A percentile compares a stretch with the other conserved stretches of the same genome.
Conservation (phyloP, 1,139 yeast species). For the Geotrichum restrictum region DNA sequence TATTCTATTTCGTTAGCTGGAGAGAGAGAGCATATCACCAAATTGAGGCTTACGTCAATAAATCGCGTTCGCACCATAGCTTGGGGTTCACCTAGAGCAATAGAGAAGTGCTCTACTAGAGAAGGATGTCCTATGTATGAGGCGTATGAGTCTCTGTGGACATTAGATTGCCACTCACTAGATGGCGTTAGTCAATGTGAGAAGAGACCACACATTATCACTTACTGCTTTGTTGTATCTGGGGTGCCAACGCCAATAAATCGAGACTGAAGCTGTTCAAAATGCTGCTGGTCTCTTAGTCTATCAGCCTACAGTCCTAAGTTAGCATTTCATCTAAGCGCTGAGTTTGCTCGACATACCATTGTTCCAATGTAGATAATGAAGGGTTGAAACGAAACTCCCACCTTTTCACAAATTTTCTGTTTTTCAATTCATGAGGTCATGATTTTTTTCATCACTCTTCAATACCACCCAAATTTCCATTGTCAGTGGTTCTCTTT, state of each 20-base stretch:
- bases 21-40: neutral
- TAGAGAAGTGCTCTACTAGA: slow-evolving; percentile 60
- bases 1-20: slow-evolving; percentile 38
- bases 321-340: neutral
- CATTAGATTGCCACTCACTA: slow-evolving; percentile 54
- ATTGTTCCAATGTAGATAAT: neutral
- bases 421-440: neutral
- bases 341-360: neutral
- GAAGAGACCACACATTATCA: slow-evolving; percentile 25
- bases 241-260: slow-evolving; percentile 71
- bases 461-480: neutral
- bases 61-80: slow-evolving; percentile 48
- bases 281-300: slow-evolving; percentile 60
- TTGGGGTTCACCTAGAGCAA: slow-evolving; percentile 56
- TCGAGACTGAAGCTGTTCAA: slow-evolving; percentile 56
- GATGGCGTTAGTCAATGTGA: slow-evolving; percentile 19
- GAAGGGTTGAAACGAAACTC: neutral
- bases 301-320: slow-evolving; percentile 53
- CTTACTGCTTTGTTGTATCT: slow-evolving; percentile 53
- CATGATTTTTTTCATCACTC: neutral
- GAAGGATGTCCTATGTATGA: slow-evolving; percentile 68
- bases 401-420: neutral
- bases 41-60: slow-evolving; percentile 43
- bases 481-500: neutral
- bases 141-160: slow-evolving; percentile 71